phyloP scores from a whole-genome alignment of 345 rosid genomes.

The Eucalyptus pauciflora region DNA sequence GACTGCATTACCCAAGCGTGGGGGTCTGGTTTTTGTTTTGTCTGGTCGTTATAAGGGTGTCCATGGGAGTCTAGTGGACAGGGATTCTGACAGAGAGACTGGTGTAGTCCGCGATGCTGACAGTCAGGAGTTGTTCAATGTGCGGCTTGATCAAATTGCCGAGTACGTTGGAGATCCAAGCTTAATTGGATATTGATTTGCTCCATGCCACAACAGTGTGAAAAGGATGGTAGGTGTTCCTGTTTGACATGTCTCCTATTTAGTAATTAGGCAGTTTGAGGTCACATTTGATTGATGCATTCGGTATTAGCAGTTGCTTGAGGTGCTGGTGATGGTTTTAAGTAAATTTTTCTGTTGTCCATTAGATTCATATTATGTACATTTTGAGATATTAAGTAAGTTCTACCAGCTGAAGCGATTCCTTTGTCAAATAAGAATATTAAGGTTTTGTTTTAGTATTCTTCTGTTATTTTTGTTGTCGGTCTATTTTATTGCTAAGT shows the following conservation, averaged over 20 bases:
- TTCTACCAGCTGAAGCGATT: background rate
- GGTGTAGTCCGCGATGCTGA: slow-evolving; percentile 65
- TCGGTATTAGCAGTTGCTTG: background rate
- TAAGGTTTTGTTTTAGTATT: background rate
- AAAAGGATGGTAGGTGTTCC: background rate
- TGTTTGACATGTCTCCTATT: background rate
- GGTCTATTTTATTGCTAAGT: background rate
- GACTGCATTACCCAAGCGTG: slow-evolving; percentile 76
- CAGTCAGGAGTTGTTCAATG: slow-evolving; percentile 45
- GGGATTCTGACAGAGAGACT: slow-evolving; percentile 50
- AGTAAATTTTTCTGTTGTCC: background rate
- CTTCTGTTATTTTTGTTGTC: rapidly evolving
- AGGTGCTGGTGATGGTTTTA: background rate
- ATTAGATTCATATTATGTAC: background rate
- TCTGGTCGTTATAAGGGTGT: slow-evolving; percentile 61
- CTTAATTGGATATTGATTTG: slow-evolving; percentile 26
- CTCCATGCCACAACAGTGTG: background rate
- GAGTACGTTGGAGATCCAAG: slow-evolving; percentile 71
- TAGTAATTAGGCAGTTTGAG: background rate
- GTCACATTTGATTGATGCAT: background rate
- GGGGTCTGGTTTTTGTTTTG: slow-evolving; percentile 57
- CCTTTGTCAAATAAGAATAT: background rate
- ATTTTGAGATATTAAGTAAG: background rate
- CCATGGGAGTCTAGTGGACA: slow-evolving; percentile 61
- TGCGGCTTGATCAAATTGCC: slow-evolving; percentile 76